A percentile compares a stretch with the other conserved stretches of the same genome.
Conservation (phyloP, 371 early-diverging fungal genomes). For the Saksenaea oblongispora region DNA sequence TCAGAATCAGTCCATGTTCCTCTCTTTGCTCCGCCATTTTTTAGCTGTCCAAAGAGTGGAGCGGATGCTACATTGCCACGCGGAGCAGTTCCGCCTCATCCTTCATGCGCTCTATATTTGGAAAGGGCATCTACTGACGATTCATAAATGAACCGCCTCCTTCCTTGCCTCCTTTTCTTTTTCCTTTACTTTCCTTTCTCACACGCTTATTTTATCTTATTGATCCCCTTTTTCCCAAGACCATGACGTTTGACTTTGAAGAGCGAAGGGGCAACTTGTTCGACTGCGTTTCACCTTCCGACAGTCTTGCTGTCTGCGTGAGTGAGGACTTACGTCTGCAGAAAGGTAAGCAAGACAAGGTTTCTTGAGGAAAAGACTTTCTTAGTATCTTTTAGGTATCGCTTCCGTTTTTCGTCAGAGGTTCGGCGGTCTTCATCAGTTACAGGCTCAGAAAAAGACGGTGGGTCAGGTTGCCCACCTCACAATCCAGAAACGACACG, state of each 20-base stretch:
- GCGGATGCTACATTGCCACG: not conserved
- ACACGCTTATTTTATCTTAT: not conserved
- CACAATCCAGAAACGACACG: slow-evolving; percentile 17
- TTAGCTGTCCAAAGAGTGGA: not conserved
- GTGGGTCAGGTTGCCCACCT: slow-evolving; percentile 33
- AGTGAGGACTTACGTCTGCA: slow-evolving; percentile 32
- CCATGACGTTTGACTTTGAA: slow-evolving; percentile 47
- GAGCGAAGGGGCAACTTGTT: slow-evolving; percentile 31
- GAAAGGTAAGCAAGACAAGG: slow-evolving; percentile 20
- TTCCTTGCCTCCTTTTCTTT: slow-evolving; percentile 7
- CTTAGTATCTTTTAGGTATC: slow-evolving; percentile 9
- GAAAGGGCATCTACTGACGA: not conserved
- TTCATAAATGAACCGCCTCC: not conserved
- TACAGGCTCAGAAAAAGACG: slow-evolving; percentile 29
- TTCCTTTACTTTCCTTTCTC: slow-evolving; percentile 11
- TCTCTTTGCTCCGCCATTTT: too few relatives aligned
- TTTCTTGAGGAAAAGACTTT: not conserved
- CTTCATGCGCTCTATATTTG: not conserved
- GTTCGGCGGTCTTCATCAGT: slow-evolving; percentile 19
- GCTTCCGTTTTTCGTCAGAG: slow-evolving; percentile 24
- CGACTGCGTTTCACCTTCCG: slow-evolving; percentile 18
- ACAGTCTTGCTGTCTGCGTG: slow-evolving; percentile 27
- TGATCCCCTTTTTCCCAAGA: slow-evolving; percentile 3
- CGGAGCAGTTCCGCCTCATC: not conserved
- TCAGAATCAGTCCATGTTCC: too few relatives aligned